phyloP scores from a whole-genome alignment of 768 basidiomycete species.

The Lentinula raphanica region DNA sequence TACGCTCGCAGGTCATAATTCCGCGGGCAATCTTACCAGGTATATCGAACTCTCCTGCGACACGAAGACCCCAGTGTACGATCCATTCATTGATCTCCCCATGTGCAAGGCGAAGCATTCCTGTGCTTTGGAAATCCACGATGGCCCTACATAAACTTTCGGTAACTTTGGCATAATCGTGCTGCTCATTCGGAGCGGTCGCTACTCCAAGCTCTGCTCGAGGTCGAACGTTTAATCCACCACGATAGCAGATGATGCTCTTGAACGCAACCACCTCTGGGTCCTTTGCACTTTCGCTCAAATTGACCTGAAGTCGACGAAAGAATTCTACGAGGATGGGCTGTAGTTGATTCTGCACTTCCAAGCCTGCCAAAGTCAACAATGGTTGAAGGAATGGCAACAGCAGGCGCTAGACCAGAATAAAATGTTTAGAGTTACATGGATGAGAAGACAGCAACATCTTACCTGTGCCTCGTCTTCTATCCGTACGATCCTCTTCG shows the following conservation, averaged over 20 bases:
- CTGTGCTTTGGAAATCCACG: conserved; percentile 28
- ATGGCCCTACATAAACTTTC: conserved; percentile 25
- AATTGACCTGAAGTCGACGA: conserved; percentile 21
- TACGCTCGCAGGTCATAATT: too few relatives aligned
- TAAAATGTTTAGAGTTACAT: too few relatives aligned
- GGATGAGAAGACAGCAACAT: too few relatives aligned
- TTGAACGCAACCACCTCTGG: conserved; percentile 63
- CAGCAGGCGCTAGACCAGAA: not conserved
- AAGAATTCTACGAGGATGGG: not conserved
- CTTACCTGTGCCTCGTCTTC: conserved; percentile 69
- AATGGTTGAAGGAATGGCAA: not conserved
- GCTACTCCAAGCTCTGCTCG: conserved; percentile 17
- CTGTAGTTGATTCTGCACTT: not conserved
- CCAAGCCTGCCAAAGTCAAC: not conserved
- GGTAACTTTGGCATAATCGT: not conserved
- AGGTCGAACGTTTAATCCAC: conserved; percentile 54
- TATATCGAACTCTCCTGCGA: conserved; percentile 48
- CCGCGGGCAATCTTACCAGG: conserved; percentile 51
- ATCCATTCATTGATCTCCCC: conserved; percentile 66
- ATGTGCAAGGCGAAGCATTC: conserved; percentile 47
- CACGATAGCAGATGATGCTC: conserved; percentile 73
- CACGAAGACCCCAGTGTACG: conserved; percentile 47
- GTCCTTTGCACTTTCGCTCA: conserved; percentile 37
- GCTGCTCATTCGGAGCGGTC: conserved; percentile 14
- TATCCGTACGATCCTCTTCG: conserved; percentile 62